These are phyloP conservation scores for Lactuca sativa DNA, from an alignment of 129 eudicot species.

Conservation along the genomic window DNA sequence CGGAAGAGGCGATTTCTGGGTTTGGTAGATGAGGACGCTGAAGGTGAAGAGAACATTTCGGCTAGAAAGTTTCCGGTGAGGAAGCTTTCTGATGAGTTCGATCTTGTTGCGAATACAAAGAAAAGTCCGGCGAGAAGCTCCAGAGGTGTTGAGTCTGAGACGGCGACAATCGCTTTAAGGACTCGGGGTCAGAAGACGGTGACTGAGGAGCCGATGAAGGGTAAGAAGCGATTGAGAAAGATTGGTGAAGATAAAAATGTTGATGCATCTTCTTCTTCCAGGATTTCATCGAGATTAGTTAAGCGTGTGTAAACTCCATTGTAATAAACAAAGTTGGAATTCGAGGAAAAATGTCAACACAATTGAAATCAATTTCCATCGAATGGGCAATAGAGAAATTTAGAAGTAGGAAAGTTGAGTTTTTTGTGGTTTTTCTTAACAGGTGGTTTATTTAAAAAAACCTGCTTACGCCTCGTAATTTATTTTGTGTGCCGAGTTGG, in stretches of 20 bases:
- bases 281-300: constrained; percentile 49
- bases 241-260: constrained; percentile 16
- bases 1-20: constrained; percentile 44
- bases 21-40: constrained; percentile 42
- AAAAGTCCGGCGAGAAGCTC: constrained; percentile 27
- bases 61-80: constrained; percentile 51
- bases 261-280: constrained; percentile 3
- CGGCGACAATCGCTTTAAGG: constrained; percentile 33
- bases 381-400: too few relatives aligned
- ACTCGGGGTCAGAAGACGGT: constrained; percentile 37
- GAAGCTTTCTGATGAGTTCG: constrained; percentile 77
- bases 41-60: constrained; percentile 21
- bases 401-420: too few relatives aligned
- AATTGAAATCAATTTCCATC: neutral
- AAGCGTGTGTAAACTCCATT: constrained; percentile 9
- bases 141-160: constrained; percentile 15
- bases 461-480: too few relatives aligned
- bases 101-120: constrained; percentile 40
- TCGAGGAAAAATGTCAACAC: too few relatives aligned
- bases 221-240: constrained; percentile 31
- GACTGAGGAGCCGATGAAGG: constrained; percentile 24
- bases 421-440: too few relatives aligned
- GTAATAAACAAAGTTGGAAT: too few relatives aligned
- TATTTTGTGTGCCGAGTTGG: too few relatives aligned
- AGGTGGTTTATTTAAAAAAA: too few relatives aligned